A percentile compares a stretch with the other conserved stretches of the same genome.
Conservation (phyloP, 768 basidiomycete genomes). For the Polyporus arcularius region DNA sequence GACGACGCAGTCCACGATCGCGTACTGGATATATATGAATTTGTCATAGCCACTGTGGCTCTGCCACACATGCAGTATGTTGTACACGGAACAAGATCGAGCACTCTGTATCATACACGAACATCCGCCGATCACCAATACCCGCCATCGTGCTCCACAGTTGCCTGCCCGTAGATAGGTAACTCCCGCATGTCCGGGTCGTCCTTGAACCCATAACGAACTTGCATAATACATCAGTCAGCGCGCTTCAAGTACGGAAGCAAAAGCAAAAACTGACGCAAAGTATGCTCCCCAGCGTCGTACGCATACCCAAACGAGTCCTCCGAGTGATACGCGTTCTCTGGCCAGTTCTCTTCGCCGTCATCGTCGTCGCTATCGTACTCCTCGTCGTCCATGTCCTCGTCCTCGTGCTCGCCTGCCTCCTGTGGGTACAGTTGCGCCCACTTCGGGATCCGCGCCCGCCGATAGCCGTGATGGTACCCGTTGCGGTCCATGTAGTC, state of each 20-base stretch:
- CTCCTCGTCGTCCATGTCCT: slow-evolving; percentile 18
- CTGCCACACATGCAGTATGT: too few relatives aligned
- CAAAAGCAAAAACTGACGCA: slow-evolving; percentile 31
- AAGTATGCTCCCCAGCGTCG: slow-evolving; percentile 35
- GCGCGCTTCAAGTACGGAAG: not conserved
- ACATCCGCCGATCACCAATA: not conserved
- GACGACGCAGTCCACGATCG: too few relatives aligned
- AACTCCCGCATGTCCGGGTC: slow-evolving; percentile 1
- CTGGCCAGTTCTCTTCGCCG: slow-evolving; percentile 32
- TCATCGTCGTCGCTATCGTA: slow-evolving; percentile 3
- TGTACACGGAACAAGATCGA: too few relatives aligned
- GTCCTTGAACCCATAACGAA: slow-evolving; percentile 11
- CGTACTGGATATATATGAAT: too few relatives aligned
- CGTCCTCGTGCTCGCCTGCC: slow-evolving; percentile 10
- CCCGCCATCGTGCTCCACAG: not conserved
- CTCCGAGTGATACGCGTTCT: slow-evolving; percentile 26
- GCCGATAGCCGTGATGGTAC: slow-evolving; percentile 23
- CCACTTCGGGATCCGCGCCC: slow-evolving; percentile 19
- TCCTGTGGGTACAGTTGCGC: not conserved
- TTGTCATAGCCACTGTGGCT: too few relatives aligned
- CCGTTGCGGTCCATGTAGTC: slow-evolving; percentile 30
- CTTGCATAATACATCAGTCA: not conserved
- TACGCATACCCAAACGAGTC: slow-evolving; percentile 36
- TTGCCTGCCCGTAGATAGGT: not conserved
- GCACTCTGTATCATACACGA: too few relatives aligned